Conservation (phyloP, 768 basidiomycete genomes). For the Chalciporus sphaerocephalus region DNA sequence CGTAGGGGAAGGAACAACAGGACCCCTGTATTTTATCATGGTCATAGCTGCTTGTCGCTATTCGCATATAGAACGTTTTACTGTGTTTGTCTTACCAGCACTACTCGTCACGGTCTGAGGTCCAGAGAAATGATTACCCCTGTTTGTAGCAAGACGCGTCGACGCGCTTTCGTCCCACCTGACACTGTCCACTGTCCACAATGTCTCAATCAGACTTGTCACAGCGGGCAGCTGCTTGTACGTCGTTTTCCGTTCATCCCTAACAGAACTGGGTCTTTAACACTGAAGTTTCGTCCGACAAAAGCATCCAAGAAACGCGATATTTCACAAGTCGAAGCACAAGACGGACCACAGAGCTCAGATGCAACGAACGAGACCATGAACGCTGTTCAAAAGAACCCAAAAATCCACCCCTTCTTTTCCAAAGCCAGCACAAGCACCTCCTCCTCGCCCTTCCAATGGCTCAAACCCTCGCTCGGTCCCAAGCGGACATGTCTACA, state of each 20-base stretch:
- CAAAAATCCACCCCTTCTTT: conserved; percentile 41
- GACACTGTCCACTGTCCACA: background rate
- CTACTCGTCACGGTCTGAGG: too few species aligned
- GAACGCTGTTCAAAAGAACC: conserved; percentile 17
- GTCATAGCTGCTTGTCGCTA: background rate
- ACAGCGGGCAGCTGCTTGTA: conserved; percentile 3
- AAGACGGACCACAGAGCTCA: background rate
- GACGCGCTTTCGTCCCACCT: background rate
- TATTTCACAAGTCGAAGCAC: conserved; percentile 9
- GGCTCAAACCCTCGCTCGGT: conserved; percentile 34
- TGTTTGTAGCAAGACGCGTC: conserved; percentile 14
- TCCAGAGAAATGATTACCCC: background rate
- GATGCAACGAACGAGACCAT: conserved; percentile 16
- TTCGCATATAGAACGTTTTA: background rate
- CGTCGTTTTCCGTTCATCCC: conserved; percentile 4
- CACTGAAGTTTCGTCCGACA: too few species aligned
- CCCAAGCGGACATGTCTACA: conserved; percentile 35
- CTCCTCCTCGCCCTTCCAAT: conserved; percentile 20
- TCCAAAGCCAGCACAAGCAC: conserved; percentile 16
- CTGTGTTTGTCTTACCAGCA: too few species aligned
- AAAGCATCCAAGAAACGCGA: conserved; percentile 17
- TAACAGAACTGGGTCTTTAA: too few species aligned
- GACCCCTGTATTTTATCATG: conserved; percentile 12
- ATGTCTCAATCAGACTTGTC: conserved; percentile 19
- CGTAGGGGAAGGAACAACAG: too few species aligned